Percentiles rank a stretch among this genome's conserved stretches.
Evolutionary conservation across 345 rosid genomes (phyloP).

Genomic region (Eucalyptus curtisii): DNA sequence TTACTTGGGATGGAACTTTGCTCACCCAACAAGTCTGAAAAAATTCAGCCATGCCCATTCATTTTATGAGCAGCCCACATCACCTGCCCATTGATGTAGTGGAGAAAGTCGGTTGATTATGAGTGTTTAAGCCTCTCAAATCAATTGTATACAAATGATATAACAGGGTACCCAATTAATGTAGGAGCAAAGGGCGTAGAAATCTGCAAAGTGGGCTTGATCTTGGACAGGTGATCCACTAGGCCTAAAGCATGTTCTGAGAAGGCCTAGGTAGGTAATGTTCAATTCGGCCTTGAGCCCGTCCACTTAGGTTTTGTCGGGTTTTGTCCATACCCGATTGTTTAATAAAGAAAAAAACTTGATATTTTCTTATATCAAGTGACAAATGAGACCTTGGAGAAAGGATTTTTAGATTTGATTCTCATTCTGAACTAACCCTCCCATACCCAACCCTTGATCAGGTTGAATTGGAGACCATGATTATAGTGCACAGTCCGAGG

Average conservation of each 20-base stretch:
- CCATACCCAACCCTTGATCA: background rate
- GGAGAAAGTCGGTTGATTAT: background rate
- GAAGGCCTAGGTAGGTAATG: background rate
- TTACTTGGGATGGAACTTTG: background rate
- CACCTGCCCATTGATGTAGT: background rate
- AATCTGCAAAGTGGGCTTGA: background rate
- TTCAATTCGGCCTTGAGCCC: background rate
- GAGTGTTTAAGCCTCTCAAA: background rate
- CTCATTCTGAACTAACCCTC: background rate
- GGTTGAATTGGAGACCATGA: background rate
- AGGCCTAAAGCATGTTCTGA: background rate
- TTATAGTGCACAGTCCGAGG: background rate
- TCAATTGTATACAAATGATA: background rate
- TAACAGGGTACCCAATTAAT: background rate
- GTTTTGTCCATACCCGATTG: accelerated
- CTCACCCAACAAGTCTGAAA: background rate
- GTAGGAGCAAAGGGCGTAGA: background rate
- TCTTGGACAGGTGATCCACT: background rate
- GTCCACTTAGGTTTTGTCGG: background rate
- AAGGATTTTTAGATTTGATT: background rate
- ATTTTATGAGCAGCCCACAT: background rate
- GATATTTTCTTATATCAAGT: background rate
- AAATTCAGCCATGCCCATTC: background rate
- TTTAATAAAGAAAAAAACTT: background rate
- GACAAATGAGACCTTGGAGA: background rate